Evolutionary conservation across 2,329 filamentous ascomycete species (phyloP), one percentile per base, ranked within the genome.

Genomic region (Xylaria sp.): DNA sequence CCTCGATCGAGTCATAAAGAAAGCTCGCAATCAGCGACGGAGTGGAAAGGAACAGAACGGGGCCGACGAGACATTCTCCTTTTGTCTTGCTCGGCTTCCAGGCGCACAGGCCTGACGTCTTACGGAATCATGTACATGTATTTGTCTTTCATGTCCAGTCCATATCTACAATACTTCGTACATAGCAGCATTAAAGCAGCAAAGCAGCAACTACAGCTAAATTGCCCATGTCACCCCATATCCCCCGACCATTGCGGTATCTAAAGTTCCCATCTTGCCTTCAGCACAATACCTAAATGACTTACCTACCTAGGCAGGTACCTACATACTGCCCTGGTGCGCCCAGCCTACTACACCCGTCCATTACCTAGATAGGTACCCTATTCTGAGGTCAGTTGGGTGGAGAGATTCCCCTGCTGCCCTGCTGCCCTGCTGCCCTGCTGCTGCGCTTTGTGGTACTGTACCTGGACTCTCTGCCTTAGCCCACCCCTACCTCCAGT

Each of bases 1-100:
- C 63, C 60, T 63, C 57, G 61, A 62, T 66, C 65, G 66, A 68
- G 66, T 70, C 66, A 68, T 63, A 64, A 64, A 64, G 64, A 63
- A 63, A 68, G 59, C 61, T 54, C 56, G 50, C 42, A 59, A 51
- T 44, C 49, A 50, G 41, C 53, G 39, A 49, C 48, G 48, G 47
- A 20, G 40, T 39, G 44, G 21, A 20, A 48, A 47, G 52, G 52
- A 48, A 46, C 48, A 38, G 48, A 24, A 44, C 43, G 24, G 56
- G 50, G 24, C 60, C 56, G 59, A 60, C 57, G 44, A 55, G 49
- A 61, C 34, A n/a, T 40, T 51, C 61, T 48, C 26, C 56, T 62
- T 66, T 61, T 59, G 48, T 66, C 54, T 64, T 44, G 47, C 54
- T 60, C 50, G 44, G 52, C 52, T 55, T 41, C 43, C 46, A 50